Conservation (phyloP, 169 alveolate genomes). For the Plasmodium chabaudi region DNA sequence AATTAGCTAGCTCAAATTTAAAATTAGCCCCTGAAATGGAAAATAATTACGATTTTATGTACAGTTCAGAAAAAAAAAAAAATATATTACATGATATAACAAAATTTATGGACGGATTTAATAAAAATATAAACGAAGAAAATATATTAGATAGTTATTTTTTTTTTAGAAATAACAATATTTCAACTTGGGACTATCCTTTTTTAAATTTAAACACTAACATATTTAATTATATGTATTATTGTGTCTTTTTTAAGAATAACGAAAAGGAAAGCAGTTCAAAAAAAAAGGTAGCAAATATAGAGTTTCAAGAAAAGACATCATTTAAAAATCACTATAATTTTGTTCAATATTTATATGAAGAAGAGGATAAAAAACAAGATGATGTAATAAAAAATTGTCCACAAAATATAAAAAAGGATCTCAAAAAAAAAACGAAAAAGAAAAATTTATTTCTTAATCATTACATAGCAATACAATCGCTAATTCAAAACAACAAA, state of each 20-base stretch:
- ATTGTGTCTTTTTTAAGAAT: slow-evolving; percentile 20
- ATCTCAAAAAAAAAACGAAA: slow-evolving; percentile 14
- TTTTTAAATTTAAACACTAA: slow-evolving; percentile 65
- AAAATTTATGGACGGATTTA: not conserved
- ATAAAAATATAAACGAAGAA: slow-evolving; percentile 12
- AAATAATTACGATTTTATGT: not conserved
- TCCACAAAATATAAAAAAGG: slow-evolving; percentile 1
- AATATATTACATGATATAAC: not conserved
- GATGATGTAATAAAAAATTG: too few relatives aligned
- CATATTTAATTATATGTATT: slow-evolving; percentile 68
- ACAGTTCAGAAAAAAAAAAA: not conserved
- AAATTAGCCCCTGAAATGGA: not conserved
- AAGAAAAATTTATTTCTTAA: not conserved
- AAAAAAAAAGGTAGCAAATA: not conserved
- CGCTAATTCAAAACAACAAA: slow-evolving; percentile 10
- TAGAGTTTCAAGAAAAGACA: not conserved
- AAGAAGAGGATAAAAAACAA: slow-evolving; percentile 33
- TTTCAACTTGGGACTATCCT: slow-evolving; percentile 35
- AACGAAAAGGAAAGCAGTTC: not conserved
- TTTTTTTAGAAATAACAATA: not conserved
- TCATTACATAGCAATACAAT: slow-evolving; percentile 39
- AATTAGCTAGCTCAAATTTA: not conserved
- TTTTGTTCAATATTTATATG: slow-evolving; percentile 31
- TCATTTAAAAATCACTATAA: slow-evolving; percentile 21
- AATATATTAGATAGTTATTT: not conserved